Percentiles rank a stretch among this genome's conserved stretches.
phyloP scores from a whole-genome alignment of 768 basidiomycete species.

The Kwoniella bestiolae region DNA sequence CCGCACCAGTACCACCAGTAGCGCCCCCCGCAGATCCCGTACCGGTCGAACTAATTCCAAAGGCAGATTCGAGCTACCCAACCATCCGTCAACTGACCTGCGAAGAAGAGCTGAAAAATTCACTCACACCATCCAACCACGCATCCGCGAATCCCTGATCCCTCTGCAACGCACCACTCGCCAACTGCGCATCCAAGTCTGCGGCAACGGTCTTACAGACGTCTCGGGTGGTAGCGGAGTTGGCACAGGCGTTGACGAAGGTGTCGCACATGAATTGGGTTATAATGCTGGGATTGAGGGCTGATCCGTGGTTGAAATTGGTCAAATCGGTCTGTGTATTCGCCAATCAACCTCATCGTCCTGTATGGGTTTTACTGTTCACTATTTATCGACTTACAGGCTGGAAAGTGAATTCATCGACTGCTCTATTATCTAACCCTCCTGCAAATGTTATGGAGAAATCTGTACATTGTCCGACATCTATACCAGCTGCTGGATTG shows the following conservation, averaged over 20 bases:
- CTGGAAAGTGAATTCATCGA: constrained; percentile 37
- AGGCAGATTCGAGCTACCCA: constrained; percentile 32
- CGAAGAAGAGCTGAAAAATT: neutral
- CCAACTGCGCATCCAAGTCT: constrained; percentile 23
- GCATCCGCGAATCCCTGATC: constrained; percentile 39
- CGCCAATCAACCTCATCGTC: neutral
- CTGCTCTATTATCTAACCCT: constrained; percentile 27
- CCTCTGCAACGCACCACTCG: constrained; percentile 15
- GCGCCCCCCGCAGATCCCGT: constrained; percentile 12
- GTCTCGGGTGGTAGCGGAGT: constrained; percentile 35
- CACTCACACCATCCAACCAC: constrained; percentile 31
- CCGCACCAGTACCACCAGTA: constrained; percentile 17
- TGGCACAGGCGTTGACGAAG: constrained; percentile 47
- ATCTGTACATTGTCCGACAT: constrained; percentile 43
- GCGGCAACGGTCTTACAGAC: constrained; percentile 32
- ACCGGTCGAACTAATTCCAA: constrained; percentile 34
- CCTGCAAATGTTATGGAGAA: constrained; percentile 39
- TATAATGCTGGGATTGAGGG: constrained; percentile 43
- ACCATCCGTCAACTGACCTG: neutral
- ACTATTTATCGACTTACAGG: constrained; percentile 11
- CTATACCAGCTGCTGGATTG: constrained; percentile 26
- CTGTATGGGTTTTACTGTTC: neutral
- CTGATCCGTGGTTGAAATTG: constrained; percentile 41
- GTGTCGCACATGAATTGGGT: constrained; percentile 44
- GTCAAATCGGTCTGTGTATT: neutral